phyloP scores from a whole-genome alignment of 495 filamentous ascomycete species.

The Mytilinidion resinicola region DNA sequence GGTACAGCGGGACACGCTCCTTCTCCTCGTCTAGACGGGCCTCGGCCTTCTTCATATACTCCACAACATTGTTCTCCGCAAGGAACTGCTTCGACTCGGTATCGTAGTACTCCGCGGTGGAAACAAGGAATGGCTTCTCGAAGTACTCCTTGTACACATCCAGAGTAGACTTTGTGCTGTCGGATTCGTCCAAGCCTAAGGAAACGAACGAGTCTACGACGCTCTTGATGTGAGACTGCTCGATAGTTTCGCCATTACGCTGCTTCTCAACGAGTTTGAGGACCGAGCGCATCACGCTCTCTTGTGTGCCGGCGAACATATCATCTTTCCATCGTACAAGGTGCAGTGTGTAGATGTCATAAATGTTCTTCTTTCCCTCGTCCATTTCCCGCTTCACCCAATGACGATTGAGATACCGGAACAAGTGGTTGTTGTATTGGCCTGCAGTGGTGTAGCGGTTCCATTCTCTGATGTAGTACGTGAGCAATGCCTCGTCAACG shows the following conservation, averaged over 20 bases:
- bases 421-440: conserved; percentile 94
- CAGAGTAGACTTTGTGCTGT: conserved; percentile 86
- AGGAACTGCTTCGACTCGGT: conserved; percentile 91
- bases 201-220: conserved; percentile 97
- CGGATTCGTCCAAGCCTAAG: conserved; percentile 86
- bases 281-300: conserved; percentile 90
- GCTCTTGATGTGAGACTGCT: conserved; percentile 92
- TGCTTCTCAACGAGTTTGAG: conserved; percentile 96
- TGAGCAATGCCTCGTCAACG: conserved; percentile 80
- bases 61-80: conserved; percentile 93
- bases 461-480: conserved; percentile 98
- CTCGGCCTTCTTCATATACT: conserved; percentile 99
- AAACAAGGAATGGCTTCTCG: conserved; percentile 82
- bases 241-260: conserved; percentile 95
- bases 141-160: conserved; percentile 92
- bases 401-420: conserved; percentile 94
- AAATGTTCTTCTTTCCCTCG: conserved; percentile 97
- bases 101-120: conserved; percentile 79
- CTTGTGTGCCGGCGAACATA: conserved; percentile 75
- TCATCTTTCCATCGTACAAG: conserved; percentile 90
- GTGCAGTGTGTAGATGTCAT: conserved; percentile 95
- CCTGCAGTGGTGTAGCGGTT: conserved; percentile 88
- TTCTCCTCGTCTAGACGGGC: conserved; percentile 88
- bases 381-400: conserved; percentile 99
- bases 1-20: conserved; percentile 84